Evolutionary conservation across 2,329 filamentous ascomycete genomes (phyloP).

Genomic region (Sclerotinia sclerotiorum): DNA sequence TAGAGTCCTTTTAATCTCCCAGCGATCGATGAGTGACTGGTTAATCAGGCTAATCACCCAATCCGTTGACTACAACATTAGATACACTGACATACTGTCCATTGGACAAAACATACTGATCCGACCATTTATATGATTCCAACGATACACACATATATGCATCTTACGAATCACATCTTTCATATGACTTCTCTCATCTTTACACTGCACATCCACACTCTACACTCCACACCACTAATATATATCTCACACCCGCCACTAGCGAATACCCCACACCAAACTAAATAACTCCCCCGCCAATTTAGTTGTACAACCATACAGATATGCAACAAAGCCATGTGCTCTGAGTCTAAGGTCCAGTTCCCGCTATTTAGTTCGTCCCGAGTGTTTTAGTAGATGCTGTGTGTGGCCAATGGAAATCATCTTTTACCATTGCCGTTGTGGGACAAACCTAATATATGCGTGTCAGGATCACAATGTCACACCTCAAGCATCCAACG

Average conservation of each 20-base stretch:
- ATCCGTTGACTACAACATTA: too few relatives aligned
- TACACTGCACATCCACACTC: background rate
- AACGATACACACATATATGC: background rate
- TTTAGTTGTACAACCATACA: background rate
- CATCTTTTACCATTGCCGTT: too few relatives aligned
- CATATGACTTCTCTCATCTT: background rate
- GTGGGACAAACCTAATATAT: background rate
- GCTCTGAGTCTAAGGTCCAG: conserved; percentile 1
- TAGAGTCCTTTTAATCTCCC: too few relatives aligned
- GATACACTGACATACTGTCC: too few relatives aligned
- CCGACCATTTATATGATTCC: background rate
- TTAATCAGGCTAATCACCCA: too few relatives aligned
- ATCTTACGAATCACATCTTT: too few relatives aligned
- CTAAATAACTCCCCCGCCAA: background rate
- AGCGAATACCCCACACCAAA: background rate
- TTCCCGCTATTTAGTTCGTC: background rate
- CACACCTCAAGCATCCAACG: background rate
- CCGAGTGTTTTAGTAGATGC: background rate
- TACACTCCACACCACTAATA: background rate
- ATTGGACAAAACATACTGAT: too few relatives aligned
- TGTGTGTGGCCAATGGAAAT: background rate
- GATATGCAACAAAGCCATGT: background rate
- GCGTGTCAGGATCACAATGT: background rate
- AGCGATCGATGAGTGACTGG: too few relatives aligned
- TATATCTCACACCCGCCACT: background rate